Base-by-base conservation (phyloP, 2,329 filamentous ascomycete species). In the Aspergillus flavus region DNA sequence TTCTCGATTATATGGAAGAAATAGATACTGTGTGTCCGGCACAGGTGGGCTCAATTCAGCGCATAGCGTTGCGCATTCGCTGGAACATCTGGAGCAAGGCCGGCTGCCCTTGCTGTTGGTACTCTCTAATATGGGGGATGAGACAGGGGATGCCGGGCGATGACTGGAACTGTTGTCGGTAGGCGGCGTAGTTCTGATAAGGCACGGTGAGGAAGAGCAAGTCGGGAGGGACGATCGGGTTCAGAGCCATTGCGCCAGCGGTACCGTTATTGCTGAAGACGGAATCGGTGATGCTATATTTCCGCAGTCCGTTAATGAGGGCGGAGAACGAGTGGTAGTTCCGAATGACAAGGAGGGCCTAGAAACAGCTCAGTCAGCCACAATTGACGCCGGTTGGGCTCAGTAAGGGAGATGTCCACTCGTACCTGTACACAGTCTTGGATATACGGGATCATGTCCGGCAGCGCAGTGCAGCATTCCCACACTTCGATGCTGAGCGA, bases 241-340 rank as follows among this genome's bases (percentile, higher is more conserved):
- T 68, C 4, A 72, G 53, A 4, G 68, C 64, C 21, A 75, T 66
- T 23, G 64, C 65, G 41, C 64, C 62, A 14, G 67, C 64, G 28
- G 60, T 52, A 21, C 60, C 62, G 23, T 65, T 61, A 6, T 58
- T 55, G 26, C 61, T 61, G 16, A 66, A 61, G 46, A 66, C 69
- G 9, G 72, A 68, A 16, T 69, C 70, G 3, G 69, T 67, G 30
- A 73, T 69, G 52, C 70, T 72, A 50, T 75, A 75, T 56, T 70
- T 73, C n/a, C 75, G 74, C 6, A 80, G 69, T 6, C 78, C 78
- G 28, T 72, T 69, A 5, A 79, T 63, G 21, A 79, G 68, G 10
- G 78, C 78, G 7, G 75, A 75, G 16, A 76, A 67, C 2, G 78
- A 77, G 48, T 80, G 73, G 57, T 80, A 80, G 59, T 79, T 76